Evolutionary conservation across 2,329 filamentous ascomycete genomes (phyloP).

Genomic region (Penicillium crustosum): DNA sequence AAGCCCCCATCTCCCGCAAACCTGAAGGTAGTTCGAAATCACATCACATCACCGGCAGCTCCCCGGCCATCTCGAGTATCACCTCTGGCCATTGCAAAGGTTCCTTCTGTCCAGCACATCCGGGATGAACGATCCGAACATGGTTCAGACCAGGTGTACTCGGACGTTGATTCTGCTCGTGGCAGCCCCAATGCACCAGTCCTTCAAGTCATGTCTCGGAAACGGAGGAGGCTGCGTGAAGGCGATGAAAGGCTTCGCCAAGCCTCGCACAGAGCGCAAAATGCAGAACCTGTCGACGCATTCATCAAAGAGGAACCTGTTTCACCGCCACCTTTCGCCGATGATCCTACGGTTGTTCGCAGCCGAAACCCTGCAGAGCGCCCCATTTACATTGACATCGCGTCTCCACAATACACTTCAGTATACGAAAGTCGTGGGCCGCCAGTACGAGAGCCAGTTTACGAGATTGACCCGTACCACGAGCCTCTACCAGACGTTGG

Average conservation of each 20-base stretch:
- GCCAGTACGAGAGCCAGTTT: slow-evolving; percentile 30
- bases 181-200: slow-evolving; percentile 47
- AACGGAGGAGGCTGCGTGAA: slow-evolving; percentile 52
- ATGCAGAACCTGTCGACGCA: slow-evolving; percentile 45
- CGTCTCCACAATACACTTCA: slow-evolving; percentile 42
- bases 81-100: slow-evolving; percentile 55
- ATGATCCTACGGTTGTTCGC: slow-evolving; percentile 41
- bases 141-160: slow-evolving; percentile 27
- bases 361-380: slow-evolving; percentile 39
- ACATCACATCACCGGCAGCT: slow-evolving; percentile 71
- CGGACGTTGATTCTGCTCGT: slow-evolving; percentile 35
- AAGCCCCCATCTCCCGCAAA: slow-evolving; percentile 38
- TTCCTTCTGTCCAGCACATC: slow-evolving; percentile 54
- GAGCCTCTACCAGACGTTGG: slow-evolving; percentile 34
- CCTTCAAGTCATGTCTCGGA: slow-evolving; percentile 49
- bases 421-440: slow-evolving; percentile 37
- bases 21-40: slow-evolving; percentile 67
- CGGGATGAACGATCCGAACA: slow-evolving; percentile 50
- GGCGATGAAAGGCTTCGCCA: slow-evolving; percentile 35
- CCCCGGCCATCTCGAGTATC: slow-evolving; percentile 72
- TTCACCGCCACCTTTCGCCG: slow-evolving; percentile 59
- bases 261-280: slow-evolving; percentile 35
- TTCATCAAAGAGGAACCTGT: slow-evolving; percentile 64
- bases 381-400: slow-evolving; percentile 51
- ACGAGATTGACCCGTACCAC: slow-evolving; percentile 39